These are phyloP conservation scores for Truncatella angustata DNA, from an alignment of 2,329 filamentous ascomycete genomes.

Conservation along the genomic window DNA sequence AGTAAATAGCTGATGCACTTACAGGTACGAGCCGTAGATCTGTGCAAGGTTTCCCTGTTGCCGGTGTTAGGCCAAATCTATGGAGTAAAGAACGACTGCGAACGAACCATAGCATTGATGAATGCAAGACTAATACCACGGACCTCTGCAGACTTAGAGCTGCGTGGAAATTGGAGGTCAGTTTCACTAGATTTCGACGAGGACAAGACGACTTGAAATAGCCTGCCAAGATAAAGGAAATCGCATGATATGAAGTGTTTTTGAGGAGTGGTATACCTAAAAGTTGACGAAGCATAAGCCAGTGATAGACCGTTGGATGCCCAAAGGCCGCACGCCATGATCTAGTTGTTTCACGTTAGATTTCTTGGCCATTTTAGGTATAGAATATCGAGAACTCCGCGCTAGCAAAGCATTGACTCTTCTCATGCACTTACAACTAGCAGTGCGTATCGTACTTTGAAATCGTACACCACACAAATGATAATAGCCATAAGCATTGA, in stretches of 20 bases:
- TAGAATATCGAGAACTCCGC: no score
- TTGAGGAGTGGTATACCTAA: no score
- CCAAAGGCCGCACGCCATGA: slow-evolving; percentile 56
- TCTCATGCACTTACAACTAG: no score
- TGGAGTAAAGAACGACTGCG: neutral
- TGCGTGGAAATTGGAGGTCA: no score
- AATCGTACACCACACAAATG: slow-evolving; percentile 45
- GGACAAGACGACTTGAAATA: no score
- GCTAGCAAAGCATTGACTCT: neutral
- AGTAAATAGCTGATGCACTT: no score
- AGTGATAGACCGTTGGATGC: slow-evolving; percentile 49
- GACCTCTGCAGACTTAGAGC: slow-evolving; percentile 45
- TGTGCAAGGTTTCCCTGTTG: slow-evolving; percentile 46
- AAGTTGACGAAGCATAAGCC: slow-evolving; percentile 50
- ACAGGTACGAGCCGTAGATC: slow-evolving; percentile 47
- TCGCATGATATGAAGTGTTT: no score
- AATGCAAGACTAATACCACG: slow-evolving; percentile 51
- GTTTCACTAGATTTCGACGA: no score
- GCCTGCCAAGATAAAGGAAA: no score
- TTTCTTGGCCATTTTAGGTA: no score
- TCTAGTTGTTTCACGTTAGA: slow-evolving; percentile 4
- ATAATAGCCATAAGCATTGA: slow-evolving; percentile 39
- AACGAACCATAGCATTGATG: slow-evolving; percentile 45
- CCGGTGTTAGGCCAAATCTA: neutral
- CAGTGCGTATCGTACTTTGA: slow-evolving; percentile 51